Percentiles rank a stretch among this genome's conserved stretches.
phyloP scores from a whole-genome alignment of 2,329 filamentous ascomycete genomes.

The Pyrenochaeta sp. region DNA sequence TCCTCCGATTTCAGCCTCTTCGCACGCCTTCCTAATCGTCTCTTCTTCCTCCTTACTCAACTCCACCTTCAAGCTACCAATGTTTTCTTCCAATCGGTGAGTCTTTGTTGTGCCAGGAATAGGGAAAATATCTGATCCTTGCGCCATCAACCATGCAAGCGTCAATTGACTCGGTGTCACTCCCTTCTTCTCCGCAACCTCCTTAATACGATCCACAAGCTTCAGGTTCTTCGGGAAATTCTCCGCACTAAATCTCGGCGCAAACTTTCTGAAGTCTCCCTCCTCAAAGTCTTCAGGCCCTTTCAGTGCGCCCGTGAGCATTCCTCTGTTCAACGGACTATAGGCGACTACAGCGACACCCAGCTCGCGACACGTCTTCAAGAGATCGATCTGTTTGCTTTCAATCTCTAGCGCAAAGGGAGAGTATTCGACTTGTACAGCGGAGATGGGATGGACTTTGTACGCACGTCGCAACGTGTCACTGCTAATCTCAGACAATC shows the following conservation, averaged over 20 bases:
- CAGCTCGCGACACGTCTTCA: constrained; percentile 54
- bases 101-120: constrained; percentile 59
- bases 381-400: constrained; percentile 43
- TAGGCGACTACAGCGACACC: constrained; percentile 53
- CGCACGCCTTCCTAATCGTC: constrained; percentile 34
- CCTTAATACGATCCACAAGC: constrained; percentile 42
- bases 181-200: constrained; percentile 57
- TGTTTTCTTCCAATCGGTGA: constrained; percentile 43
- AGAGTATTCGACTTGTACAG: constrained; percentile 62
- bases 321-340: constrained; percentile 49
- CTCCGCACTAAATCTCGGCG: constrained; percentile 55
- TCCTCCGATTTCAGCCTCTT: constrained; percentile 54
- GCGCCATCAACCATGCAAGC: constrained; percentile 50
- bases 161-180: constrained; percentile 67
- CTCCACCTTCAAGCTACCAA: constrained; percentile 34
- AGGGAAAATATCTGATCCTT: constrained; percentile 63
- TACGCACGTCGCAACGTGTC: constrained; percentile 59
- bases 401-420: constrained; percentile 60
- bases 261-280: constrained; percentile 32
- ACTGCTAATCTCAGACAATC: constrained; percentile 57
- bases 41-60: constrained; percentile 41
- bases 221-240: constrained; percentile 50
- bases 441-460: constrained; percentile 57
- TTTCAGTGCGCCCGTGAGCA: constrained; percentile 36
- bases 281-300: constrained; percentile 56